Evolutionary conservation across 2,329 filamentous ascomycete species (phyloP).

Genomic region (Penicillium sp.): DNA sequence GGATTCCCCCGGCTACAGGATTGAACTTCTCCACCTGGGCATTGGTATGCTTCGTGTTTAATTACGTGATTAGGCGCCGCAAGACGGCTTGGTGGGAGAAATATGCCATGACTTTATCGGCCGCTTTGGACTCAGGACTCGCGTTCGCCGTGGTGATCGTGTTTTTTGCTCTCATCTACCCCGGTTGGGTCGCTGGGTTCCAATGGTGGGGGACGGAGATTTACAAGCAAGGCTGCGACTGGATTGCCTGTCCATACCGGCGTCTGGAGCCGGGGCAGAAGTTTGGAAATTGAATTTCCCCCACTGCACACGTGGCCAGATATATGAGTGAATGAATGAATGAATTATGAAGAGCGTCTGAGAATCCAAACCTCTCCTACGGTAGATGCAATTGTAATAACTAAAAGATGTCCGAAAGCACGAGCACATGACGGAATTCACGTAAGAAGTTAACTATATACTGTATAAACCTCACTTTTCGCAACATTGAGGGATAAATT

Average conservation of each 20-base stretch:
- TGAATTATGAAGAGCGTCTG: not conserved
- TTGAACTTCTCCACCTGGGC: conserved; percentile 90
- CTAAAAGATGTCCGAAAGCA: too few species aligned
- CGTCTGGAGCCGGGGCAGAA: conserved; percentile 62
- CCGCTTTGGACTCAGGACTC: conserved; percentile 78
- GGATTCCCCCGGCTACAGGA: conserved; percentile 82
- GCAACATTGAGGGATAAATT: not conserved
- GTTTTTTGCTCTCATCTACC: conserved; percentile 85
- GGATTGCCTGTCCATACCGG: conserved; percentile 74
- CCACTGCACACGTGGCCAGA: not conserved
- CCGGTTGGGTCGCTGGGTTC: conserved; percentile 71
- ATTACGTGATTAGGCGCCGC: conserved; percentile 69
- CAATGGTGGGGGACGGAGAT: conserved; percentile 89
- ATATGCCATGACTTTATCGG: conserved; percentile 86
- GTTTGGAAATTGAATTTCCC: conserved; percentile 53
- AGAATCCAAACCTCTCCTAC: not conserved
- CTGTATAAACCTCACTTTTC: not conserved
- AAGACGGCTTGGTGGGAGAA: conserved; percentile 84
- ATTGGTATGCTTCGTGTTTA: conserved; percentile 81
- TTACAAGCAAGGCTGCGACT: conserved; percentile 82
- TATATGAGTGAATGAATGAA: not conserved
- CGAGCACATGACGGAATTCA: too few species aligned
- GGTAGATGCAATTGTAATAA: too few species aligned
- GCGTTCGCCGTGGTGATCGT: conserved; percentile 81
- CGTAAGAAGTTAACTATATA: not conserved